Evolutionary conservation across 192 early-diverging fungal species (phyloP).

Genomic region (Backusella luteola): DNA sequence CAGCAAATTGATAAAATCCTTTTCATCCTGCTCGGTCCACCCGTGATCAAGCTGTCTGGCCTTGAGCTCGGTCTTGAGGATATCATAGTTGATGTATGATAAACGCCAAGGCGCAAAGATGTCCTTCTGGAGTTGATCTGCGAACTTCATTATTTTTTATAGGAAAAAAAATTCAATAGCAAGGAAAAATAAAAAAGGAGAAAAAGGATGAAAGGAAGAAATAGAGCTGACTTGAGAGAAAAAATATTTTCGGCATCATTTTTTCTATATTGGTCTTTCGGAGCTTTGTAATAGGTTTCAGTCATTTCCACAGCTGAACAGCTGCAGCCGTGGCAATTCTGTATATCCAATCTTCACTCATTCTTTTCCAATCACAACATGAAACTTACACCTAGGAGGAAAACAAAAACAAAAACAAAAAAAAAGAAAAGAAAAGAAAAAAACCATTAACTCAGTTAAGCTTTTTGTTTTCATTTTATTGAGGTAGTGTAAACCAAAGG

Average conservation of each 20-base stretch:
- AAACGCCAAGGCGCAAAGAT: conserved; percentile 78
- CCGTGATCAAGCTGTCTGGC: conserved; percentile 53
- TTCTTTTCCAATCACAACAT: not conserved
- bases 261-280: not conserved
- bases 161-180: not conserved
- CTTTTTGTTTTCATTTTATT: not conserved
- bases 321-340: not conserved
- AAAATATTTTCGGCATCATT: not conserved
- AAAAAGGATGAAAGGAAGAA: not conserved
- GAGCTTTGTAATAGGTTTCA: conserved; percentile 1
- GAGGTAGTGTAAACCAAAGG: not conserved
- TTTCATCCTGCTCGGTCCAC: conserved; percentile 71
- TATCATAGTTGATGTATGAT: conserved; percentile 82
- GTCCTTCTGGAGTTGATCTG: conserved; percentile 67
- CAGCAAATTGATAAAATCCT: conserved; percentile 73
- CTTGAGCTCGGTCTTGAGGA: conserved; percentile 84
- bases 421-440: not conserved
- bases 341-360: not conserved
- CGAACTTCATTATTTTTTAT: conserved; percentile 77
- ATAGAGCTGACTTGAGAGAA: not conserved
- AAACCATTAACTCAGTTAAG: not conserved
- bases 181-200: not conserved
- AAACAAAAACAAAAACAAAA: not conserved
- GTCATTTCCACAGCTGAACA: not conserved
- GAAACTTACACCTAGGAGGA: not conserved